phyloP scores from a whole-genome alignment of 768 basidiomycete species.

The Agaricus sinodeliciosus region DNA sequence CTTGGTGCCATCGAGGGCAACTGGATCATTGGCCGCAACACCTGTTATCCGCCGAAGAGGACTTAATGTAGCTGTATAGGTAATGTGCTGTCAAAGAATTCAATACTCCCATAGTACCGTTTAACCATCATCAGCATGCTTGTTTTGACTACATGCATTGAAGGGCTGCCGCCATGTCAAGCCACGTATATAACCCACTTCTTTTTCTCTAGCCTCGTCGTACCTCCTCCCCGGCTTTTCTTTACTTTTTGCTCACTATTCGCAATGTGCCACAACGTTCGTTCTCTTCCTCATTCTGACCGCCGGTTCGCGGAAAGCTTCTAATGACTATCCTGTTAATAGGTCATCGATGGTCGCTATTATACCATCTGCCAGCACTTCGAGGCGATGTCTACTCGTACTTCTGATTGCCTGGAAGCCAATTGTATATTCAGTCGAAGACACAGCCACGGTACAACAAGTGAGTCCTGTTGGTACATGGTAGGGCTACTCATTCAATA shows the following conservation, averaged over 20 bases:
- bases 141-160: neutral
- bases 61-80: neutral
- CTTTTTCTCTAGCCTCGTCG: slow-evolving; percentile 16
- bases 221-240: slow-evolving; percentile 15
- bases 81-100: slow-evolving; percentile 4
- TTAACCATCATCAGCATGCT: slow-evolving; percentile 1
- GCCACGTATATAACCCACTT: slow-evolving; percentile 7
- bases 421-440: slow-evolving; percentile 69
- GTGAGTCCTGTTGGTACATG: neutral
- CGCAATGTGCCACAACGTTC: slow-evolving; percentile 71
- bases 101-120: neutral
- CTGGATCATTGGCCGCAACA: neutral
- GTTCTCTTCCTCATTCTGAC: slow-evolving; percentile 17
- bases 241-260: slow-evolving; percentile 4
- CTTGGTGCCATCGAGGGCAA: neutral
- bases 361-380: slow-evolving; percentile 69
- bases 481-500: neutral
- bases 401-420: slow-evolving; percentile 56
- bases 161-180: neutral
- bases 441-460: slow-evolving; percentile 53
- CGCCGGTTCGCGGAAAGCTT: slow-evolving; percentile 1
- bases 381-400: slow-evolving; percentile 59
- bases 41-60: neutral
- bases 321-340: slow-evolving; percentile 1
- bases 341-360: slow-evolving; percentile 76